Base-by-base conservation (phyloP, 2,329 filamentous ascomycete genomes). In the Parastagonospora nodorum region DNA sequence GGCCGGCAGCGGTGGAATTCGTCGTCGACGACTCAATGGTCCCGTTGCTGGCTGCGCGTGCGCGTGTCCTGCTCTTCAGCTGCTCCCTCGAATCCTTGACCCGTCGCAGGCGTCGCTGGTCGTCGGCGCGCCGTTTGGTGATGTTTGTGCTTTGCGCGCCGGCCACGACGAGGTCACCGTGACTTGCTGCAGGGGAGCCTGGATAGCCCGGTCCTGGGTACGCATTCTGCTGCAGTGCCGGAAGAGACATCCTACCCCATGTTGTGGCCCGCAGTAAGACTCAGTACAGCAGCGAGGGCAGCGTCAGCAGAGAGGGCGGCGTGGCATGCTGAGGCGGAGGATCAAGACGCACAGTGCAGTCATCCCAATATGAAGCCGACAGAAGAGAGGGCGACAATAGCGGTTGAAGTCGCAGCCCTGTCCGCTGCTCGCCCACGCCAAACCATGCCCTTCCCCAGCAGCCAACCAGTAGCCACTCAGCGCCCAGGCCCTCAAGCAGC, bases 51-150 rank as follows among this genome's bases (percentile, higher is more conserved):
- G 57, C 51, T 32, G 60, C 67, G 53, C 67, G 66, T 15, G 68
- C 62, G 33, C 67, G 58, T 31, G 64, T 67, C 42, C 62, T 52
- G 36, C 63, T 68, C 49, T 72, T 71, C 48, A 74, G 58, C 53
- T 73, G 66, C 54, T 74, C 71, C 40, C 60, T 63, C 48, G 67
- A 72, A 62, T 74, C 68, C 54, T 75, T 74, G 2, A 69, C 69
- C 33, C 67, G 57, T 33, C 71, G 66, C 53, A 72, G 63, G 53
- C 67, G 65, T 51, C 67, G 69, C 47, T 61, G 50, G 44, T 66
- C 62, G 40, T 69, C 64, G 27, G 59, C 55, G 51, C 68, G 64
- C 45, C 62, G 60, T 55, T 67, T 68, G 46, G 62, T 57, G 15
- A 59, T 61, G 52, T 63, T 60, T 55, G 69, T 55, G 42, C 58